Evolutionary conservation across 345 rosid species (phyloP).

Genomic region (Arabis alpina): DNA sequence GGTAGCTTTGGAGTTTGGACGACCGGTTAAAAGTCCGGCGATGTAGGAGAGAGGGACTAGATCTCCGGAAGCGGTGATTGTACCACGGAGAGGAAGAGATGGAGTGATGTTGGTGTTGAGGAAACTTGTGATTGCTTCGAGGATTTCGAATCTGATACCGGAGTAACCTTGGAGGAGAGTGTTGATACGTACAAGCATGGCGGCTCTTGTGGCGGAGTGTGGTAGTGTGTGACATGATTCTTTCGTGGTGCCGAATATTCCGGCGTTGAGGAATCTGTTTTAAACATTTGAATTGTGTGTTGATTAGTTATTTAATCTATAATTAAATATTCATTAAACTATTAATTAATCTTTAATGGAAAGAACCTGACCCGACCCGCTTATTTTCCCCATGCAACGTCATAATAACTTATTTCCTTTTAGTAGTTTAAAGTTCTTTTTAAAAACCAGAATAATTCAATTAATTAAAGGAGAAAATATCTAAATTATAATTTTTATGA

Average conservation of each 20-base stretch:
- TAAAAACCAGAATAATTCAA: no score
- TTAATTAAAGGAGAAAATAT: neutral
- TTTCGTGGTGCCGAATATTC: constrained; percentile 61
- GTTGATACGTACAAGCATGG: constrained; percentile 81
- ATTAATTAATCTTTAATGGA: neutral
- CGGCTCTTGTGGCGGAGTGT: constrained; percentile 66
- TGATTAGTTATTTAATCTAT: constrained; percentile 10
- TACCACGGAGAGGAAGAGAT: constrained; percentile 72
- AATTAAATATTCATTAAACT: neutral
- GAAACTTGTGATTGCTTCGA: constrained; percentile 65
- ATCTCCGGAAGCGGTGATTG: constrained; percentile 79
- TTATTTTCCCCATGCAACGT: constrained; percentile 42
- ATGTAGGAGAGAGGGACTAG: constrained; percentile 72
- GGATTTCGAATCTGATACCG: constrained; percentile 73
- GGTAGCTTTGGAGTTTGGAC: constrained; percentile 63
- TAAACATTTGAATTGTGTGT: constrained; percentile 23
- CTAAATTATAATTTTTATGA: no score
- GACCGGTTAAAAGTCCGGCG: constrained; percentile 62
- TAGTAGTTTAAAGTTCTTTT: neutral
- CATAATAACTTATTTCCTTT: constrained; percentile 2
- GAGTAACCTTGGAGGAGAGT: constrained; percentile 79
- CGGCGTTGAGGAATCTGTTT: constrained; percentile 70
- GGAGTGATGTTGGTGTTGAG: constrained; percentile 75
- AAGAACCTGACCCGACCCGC: constrained; percentile 9
- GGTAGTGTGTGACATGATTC: constrained; percentile 66